Base-by-base conservation (phyloP, 768 basidiomycete genomes). In the Tricholoma sp. region DNA sequence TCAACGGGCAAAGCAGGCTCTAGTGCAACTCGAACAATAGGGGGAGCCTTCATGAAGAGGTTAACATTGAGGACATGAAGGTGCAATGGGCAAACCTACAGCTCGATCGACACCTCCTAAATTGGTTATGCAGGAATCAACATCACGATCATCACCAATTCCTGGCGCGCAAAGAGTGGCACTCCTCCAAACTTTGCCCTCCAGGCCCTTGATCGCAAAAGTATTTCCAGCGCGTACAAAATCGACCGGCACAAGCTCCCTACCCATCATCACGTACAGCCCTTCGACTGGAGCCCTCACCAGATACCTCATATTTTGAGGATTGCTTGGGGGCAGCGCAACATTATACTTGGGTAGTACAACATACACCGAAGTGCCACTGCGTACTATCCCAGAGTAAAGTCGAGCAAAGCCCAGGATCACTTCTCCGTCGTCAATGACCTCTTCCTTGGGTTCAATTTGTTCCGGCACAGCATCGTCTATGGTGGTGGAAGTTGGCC, bases 231-330 rank as follows among this genome's bases (percentile, higher is more conserved):
- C 94, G 29, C 81, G 81, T 1, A 98, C 94, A 58, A 76, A 78
- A 19, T 89, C 78, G 2, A 96, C 91, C 0, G 86, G 78, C 0
- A 91, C 85, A n/a, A 99, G 78, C 66, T 98, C 95, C 43, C 92
- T 76, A 2, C 97, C 97, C 97, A 99, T 98, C 93, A 99, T 98
- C 50, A 89, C 82, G 71, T 98, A 99, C 52, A 99, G 71, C 5
- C 84, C 86, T 57, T 85, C 81, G 12, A 95, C 83, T n/a, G 75
- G 77, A 21, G 86, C 79, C 8, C 75, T 72, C 21, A 80, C 67
- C 43, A 94, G 63, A 65, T 89, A 81, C 59, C 82, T 83, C 12
- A 69, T 72, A 71, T 98, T 98, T 31, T 71, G 67, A 6, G 86
- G 82, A 64, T 94, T 85, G 10, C 74, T 74, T 0, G 90, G 85